Percentiles rank a stretch among this genome's conserved stretches.
Conservation (phyloP, 306 rosid genomes). For the Prosopis cineraria region DNA sequence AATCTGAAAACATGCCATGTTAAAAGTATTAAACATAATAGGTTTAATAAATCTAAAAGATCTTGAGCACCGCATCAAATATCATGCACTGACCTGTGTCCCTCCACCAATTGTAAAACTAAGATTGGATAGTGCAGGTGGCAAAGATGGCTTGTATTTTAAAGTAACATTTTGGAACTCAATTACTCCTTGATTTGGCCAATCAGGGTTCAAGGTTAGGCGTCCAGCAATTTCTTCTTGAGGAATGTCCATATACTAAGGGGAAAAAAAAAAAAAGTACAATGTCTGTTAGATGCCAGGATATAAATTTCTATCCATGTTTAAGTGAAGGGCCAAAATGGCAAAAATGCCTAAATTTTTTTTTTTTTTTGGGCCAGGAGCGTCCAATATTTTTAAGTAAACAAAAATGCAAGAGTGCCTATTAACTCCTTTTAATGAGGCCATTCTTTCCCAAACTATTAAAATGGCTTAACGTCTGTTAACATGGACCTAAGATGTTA, state of each 20-base stretch:
- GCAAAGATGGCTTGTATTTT: slow-evolving; percentile 87
- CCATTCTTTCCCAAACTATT: no score
- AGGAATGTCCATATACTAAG: slow-evolving; percentile 91
- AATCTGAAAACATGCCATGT: slow-evolving; percentile 55
- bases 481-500: no score
- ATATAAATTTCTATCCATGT: slow-evolving; percentile 14
- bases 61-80: slow-evolving; percentile 13
- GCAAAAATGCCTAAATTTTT: no score
- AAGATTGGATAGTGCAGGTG: slow-evolving; percentile 75
- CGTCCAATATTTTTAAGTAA: no score
- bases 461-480: no score
- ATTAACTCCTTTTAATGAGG: no score
- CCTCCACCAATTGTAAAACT: slow-evolving; percentile 80
- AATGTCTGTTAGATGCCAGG: slow-evolving; percentile 32
- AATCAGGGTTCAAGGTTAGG: slow-evolving; percentile 55
- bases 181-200: slow-evolving; percentile 81
- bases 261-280: slow-evolving; percentile 25
- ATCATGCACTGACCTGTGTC: slow-evolving; percentile 55
- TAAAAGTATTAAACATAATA: slow-evolving; percentile 15
- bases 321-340: no score
- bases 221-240: slow-evolving; percentile 75
- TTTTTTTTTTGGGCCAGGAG: no score
- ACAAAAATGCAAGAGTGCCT: no score
- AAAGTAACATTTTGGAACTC: slow-evolving; percentile 82
- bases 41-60: slow-evolving; percentile 17